These are phyloP conservation scores for Golubevia sp. DNA, from an alignment of 1,284 basidiomycete genomes.

Conservation along the genomic window DNA sequence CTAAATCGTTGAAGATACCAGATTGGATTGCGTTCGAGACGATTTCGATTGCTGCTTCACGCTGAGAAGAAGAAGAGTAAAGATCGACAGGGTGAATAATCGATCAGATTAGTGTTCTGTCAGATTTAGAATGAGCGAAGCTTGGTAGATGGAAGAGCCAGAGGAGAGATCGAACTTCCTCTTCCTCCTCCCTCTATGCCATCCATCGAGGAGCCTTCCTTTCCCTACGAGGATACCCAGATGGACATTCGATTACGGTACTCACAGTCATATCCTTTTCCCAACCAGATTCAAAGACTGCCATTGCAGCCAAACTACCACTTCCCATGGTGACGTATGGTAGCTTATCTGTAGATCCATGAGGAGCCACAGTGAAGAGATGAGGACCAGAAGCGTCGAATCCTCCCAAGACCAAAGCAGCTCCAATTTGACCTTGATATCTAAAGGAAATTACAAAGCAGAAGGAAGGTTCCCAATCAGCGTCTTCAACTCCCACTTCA, in stretches of 20 bases:
- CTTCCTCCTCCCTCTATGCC: not conserved
- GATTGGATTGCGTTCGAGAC: constrained; percentile 86
- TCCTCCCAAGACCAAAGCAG: constrained; percentile 94
- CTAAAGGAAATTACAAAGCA: constrained; percentile 63
- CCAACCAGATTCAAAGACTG: constrained; percentile 92
- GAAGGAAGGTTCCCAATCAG: not conserved
- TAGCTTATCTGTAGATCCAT: constrained; percentile 97
- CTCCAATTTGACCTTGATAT: constrained; percentile 91
- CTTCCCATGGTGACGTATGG: constrained; percentile 99
- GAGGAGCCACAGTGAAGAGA: constrained; percentile 93
- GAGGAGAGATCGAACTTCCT: constrained; percentile 3
- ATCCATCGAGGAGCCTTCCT: not conserved
- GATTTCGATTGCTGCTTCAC: constrained; percentile 79
- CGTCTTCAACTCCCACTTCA: not conserved
- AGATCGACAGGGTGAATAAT: not conserved
- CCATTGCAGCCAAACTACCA: constrained; percentile 95
- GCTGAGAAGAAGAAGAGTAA: constrained; percentile 64
- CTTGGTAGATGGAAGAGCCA: not conserved
- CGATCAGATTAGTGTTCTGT: not conserved
- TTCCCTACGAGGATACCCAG: no score
- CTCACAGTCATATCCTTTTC: constrained; percentile 73
- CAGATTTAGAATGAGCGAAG: constrained; percentile 5
- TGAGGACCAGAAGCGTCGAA: constrained; percentile 91
- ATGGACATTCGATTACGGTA: no score
- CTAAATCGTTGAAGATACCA: constrained; percentile 99